Percentiles rank a stretch among this genome's conserved stretches.
Evolutionary conservation across 225 moss, liverwort and hornwort species (phyloP).

Genomic region (Antitrichia curtipendula): DNA sequence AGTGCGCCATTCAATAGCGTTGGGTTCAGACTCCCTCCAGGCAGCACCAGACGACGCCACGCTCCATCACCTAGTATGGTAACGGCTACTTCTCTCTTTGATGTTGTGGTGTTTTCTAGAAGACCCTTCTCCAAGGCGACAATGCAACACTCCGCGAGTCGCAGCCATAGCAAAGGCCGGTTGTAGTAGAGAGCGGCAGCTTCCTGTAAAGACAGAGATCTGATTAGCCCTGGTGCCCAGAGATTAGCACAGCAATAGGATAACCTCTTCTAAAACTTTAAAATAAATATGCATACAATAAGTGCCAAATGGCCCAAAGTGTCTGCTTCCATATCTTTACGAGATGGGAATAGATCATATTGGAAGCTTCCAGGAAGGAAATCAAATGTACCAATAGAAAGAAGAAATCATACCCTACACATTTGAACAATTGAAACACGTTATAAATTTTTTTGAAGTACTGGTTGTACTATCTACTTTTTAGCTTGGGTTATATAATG

Average conservation of each 20-base stretch:
- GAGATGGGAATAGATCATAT: not conserved
- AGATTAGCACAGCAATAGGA: not conserved
- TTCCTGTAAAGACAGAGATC: conserved; percentile 17
- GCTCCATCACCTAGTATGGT: conserved; percentile 26
- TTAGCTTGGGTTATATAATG: not conserved
- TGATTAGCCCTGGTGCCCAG: not conserved
- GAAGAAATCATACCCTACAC: not conserved
- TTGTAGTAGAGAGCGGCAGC: conserved; percentile 39
- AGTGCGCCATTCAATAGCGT: conserved; percentile 3
- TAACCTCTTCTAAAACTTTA: not conserved
- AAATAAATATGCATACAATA: not conserved
- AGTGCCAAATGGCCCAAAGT: not conserved
- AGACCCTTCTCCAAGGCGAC: conserved; percentile 42
- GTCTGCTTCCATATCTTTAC: not conserved
- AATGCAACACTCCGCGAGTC: conserved; percentile 42
- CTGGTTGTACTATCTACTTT: not conserved
- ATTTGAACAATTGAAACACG: not conserved
- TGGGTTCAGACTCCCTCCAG: conserved; percentile 33
- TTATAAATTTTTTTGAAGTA: not conserved
- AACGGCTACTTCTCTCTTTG: conserved; percentile 27
- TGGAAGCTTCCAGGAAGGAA: not conserved
- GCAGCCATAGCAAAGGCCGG: conserved; percentile 38
- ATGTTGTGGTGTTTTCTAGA: conserved; percentile 9
- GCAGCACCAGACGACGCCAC: conserved; percentile 32
- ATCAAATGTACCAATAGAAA: not conserved